Base-by-base conservation (phyloP, 306 rosid species). In the Rubus idaeus region DNA sequence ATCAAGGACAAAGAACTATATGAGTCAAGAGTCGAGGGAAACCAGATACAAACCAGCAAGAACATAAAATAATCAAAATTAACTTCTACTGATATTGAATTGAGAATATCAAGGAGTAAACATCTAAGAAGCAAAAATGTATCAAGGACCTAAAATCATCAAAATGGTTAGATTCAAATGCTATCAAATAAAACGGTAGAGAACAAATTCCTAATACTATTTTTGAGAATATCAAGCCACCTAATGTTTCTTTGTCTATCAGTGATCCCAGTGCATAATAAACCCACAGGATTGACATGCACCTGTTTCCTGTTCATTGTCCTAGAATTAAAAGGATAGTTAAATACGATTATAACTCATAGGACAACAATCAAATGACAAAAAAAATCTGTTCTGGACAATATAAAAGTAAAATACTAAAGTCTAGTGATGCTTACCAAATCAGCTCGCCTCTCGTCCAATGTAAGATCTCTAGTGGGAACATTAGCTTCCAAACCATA, bases 361-460 rank as follows among this genome's bases (percentile, higher is more conserved):
- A 3, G 8, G 7, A 20, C 62, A 30, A 71, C 35, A 71, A 71
- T 16, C 47, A 71, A 51, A 71, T 71, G 47, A 3, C 39, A 23
- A 72, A 62, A 26, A 1, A 60, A 6, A 37, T 30, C 10, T 5
- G 35, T 18, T 26, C 40, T 50, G 6, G 16, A 20, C 4, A 57
- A 58, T 17, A 8, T 16, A 77, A 77, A 63, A 64, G n/a, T 18
- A 13, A 44, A 46, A 73, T 14, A 53, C 45, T 23, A 82, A 45
- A 30, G 35, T 40, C 41, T 68, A 74, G 53, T 44, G 10, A 21
- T 56, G 66, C 90, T 80, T 88, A 90, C 97, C 95, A 95, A 77
- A 87, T 92, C 98, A 82, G 97, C 96, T 83, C 96, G 88, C 73
- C 96, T 87, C 81, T 90, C 97, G 82, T 90, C 95, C 93, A 95